phyloP scores from a whole-genome alignment of 495 filamentous ascomycete species.

The Podospora comata region DNA sequence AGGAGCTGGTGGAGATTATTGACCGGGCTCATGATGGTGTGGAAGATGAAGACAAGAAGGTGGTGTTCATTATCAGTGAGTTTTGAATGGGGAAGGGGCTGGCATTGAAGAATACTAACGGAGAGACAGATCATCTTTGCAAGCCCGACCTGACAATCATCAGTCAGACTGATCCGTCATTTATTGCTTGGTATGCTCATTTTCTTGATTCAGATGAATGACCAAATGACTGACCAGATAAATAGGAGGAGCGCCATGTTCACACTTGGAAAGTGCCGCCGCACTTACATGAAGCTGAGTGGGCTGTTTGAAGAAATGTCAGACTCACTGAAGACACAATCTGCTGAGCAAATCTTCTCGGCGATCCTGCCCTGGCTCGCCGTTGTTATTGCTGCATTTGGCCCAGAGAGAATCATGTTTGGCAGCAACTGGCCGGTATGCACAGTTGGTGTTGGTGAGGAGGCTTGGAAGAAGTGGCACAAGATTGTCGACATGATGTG shows the following conservation, averaged over 20 bases:
- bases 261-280: slow-evolving; percentile 55
- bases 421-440: slow-evolving; percentile 90
- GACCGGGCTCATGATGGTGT: slow-evolving; percentile 57
- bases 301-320: slow-evolving; percentile 75
- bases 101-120: not conserved
- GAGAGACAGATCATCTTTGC: slow-evolving; percentile 70
- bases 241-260: slow-evolving; percentile 49
- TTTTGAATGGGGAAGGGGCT: slow-evolving; percentile 21
- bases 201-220: not conserved
- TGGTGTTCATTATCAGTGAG: slow-evolving; percentile 68
- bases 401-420: slow-evolving; percentile 73
- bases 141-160: slow-evolving; percentile 69
- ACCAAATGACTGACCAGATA: too few species aligned
- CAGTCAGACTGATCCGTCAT: slow-evolving; percentile 53
- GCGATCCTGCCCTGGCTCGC: slow-evolving; percentile 61
- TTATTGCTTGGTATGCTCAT: slow-evolving; percentile 46
- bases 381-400: slow-evolving; percentile 64
- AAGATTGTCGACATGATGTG: slow-evolving; percentile 58
- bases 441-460: slow-evolving; percentile 60
- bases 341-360: slow-evolving; percentile 47
- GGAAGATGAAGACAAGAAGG: slow-evolving; percentile 50
- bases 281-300: slow-evolving; percentile 84
- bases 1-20: slow-evolving; percentile 71
- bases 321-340: slow-evolving; percentile 37
- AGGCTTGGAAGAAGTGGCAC: slow-evolving; percentile 56